Evolutionary conservation across 116 monocot species (phyloP).

Genomic region (Cymodocea nodosa): DNA sequence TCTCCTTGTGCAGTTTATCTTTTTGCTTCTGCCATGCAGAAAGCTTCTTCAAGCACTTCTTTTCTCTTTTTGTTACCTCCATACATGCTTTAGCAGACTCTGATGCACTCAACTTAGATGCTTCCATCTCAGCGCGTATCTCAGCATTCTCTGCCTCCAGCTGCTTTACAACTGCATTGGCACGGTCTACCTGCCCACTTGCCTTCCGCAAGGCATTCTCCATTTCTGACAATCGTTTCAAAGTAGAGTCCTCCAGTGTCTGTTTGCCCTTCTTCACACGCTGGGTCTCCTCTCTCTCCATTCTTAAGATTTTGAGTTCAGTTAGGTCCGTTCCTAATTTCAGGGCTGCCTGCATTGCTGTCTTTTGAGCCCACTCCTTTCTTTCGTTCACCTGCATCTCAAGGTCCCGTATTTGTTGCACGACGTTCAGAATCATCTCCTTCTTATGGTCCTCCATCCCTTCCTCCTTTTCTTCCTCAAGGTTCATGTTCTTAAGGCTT

Average conservation of each 20-base stretch:
- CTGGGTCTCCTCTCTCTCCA: constrained; percentile 68
- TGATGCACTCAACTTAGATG: constrained; percentile 64
- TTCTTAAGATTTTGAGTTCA: constrained; percentile 48
- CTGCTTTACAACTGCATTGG: constrained; percentile 46
- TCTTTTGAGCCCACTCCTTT: constrained; percentile 85
- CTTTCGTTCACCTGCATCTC: constrained; percentile 67
- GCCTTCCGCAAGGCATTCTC: constrained; percentile 67
- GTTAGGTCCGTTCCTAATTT: constrained; percentile 61
- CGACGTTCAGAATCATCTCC: constrained; percentile 40
- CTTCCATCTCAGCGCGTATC: constrained; percentile 86
- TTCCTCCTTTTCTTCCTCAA: constrained; percentile 17
- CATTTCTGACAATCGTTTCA: constrained; percentile 73
- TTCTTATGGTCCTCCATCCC: constrained; percentile 12
- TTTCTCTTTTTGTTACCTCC: constrained; percentile 57
- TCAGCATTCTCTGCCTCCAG: constrained; percentile 78
- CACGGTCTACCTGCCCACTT: constrained; percentile 69
- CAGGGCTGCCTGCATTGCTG: constrained; percentile 77
- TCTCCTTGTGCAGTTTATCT: constrained; percentile 40
- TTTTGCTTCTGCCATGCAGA: constrained; percentile 65
- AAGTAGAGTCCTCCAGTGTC: constrained; percentile 52
- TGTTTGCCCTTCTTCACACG: constrained; percentile 62
- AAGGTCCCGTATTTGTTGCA: constrained; percentile 46
- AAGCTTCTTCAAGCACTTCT: constrained; percentile 49
- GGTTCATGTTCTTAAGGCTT: constrained; percentile 39
- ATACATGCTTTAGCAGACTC: constrained; percentile 40